Conservation (phyloP, 306 rosid genomes). For the Cucurbita ficifolia region DNA sequence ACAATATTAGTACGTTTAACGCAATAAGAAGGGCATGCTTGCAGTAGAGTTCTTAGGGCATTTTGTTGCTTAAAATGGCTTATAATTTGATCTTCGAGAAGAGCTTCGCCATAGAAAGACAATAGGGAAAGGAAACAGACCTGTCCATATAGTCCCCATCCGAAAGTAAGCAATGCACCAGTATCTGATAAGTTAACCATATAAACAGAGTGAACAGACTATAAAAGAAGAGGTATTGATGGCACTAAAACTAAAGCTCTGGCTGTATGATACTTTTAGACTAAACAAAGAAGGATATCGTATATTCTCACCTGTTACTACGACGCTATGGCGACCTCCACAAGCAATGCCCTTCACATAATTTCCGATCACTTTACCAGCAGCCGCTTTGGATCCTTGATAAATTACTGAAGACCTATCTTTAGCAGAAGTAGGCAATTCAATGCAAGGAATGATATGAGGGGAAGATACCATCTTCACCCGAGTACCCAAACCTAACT, state of each 20-base stretch:
- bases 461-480: constrained; percentile 79
- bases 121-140: constrained; percentile 20
- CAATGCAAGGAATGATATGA: constrained; percentile 59
- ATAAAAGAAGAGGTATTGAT: background rate
- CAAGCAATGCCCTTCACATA: constrained; percentile 68
- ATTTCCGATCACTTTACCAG: constrained; percentile 42
- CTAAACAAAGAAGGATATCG: background rate
- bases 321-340: constrained; percentile 84
- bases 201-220: background rate
- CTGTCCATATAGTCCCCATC: constrained; percentile 93
- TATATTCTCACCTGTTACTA: constrained; percentile 55
- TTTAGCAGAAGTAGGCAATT: constrained; percentile 39
- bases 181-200: constrained; percentile 33
- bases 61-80: background rate
- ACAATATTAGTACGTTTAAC: background rate
- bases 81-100: background rate
- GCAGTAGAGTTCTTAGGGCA: background rate
- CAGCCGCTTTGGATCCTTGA: constrained; percentile 20
- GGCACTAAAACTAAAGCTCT: background rate
- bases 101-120: background rate
- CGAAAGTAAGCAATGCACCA: constrained; percentile 64
- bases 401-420: constrained; percentile 29
- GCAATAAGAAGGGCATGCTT: background rate
- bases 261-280: background rate
- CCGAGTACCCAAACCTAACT: constrained; percentile 89